Base-by-base conservation (phyloP, 768 basidiomycete species). In the Clathrus columnatus region DNA sequence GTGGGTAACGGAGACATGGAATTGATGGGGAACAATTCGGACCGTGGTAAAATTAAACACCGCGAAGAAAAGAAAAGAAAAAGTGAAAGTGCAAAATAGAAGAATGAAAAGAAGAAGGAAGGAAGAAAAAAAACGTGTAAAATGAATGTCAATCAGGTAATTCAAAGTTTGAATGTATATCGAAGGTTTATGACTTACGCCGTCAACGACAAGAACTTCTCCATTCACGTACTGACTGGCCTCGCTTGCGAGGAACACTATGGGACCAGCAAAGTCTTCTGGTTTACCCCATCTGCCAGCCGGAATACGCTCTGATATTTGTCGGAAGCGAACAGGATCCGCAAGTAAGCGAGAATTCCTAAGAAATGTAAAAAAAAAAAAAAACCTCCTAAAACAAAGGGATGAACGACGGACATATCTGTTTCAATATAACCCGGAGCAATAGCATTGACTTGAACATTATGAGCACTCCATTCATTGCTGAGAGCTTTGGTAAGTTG, bases 391-490 rank as follows among this genome's bases (percentile, higher is more conserved):
- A 56, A 56, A 57, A 70, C 66, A n/a, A n/a, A n/a, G n/a, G n/a
- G n/a, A n/a, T n/a, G n/a, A 55, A 49, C 56, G 29, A 72, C 70
- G 68, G 69, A 89, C 87, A 92, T 92, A 62, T 95, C 92, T 30
- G 91, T 95, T 24, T 79, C 78, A 63, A 94, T 84, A 69, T 92
- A 93, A 28, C 91, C 91, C 27, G 91, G 91, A 61, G 84, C 84
- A 60, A 95, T 87, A 21, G 79, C 86, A 65, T 94, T 93, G 17
- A 94, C 90, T 67, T 91, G 85, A 51, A 95, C 81, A 61, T 90
- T 91, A 62, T 88, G 80, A 63, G 78, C 77, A 58, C 87, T 86
- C 92, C 93, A 96, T 68, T 95, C 93, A 68, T 96, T 96, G 63
- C 85, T 84, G 63, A 95, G 80, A 2, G 91, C 86, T 70, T 93